Evolutionary conservation across 116 monocot species (phyloP).

Genomic region (Phalaenopsis hybrid): DNA sequence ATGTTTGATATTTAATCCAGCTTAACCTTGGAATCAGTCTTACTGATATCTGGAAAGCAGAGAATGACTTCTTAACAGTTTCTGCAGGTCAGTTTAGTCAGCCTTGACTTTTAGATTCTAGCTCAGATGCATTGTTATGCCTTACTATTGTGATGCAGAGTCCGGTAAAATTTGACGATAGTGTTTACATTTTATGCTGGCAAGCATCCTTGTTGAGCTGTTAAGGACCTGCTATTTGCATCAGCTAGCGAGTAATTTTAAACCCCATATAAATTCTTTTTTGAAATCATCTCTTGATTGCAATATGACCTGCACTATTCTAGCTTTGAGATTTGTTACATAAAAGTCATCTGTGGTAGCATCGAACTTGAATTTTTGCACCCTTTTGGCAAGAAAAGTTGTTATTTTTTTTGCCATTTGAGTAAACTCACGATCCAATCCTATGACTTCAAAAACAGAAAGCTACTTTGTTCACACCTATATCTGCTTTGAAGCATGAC

Average conservation of each 20-base stretch:
- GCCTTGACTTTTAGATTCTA: background rate
- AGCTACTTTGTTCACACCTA: background rate
- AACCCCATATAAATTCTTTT: too few species aligned
- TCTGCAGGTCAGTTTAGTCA: conserved; percentile 35
- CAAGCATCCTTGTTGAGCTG: too few species aligned
- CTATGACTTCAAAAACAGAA: background rate
- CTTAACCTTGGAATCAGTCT: conserved; percentile 42
- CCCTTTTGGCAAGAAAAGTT: background rate
- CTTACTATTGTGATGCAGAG: background rate
- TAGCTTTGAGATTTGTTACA: too few species aligned
- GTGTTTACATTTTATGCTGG: background rate
- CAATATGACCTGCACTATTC: too few species aligned
- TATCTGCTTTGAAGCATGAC: background rate
- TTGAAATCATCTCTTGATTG: too few species aligned
- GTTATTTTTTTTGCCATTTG: too few species aligned
- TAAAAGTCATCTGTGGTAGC: too few species aligned
- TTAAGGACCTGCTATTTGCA: too few species aligned
- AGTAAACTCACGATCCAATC: background rate
- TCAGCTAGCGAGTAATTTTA: too few species aligned
- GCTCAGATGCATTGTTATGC: background rate
- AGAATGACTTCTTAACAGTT: conserved; percentile 16
- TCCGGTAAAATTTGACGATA: background rate
- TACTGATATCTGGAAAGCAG: conserved; percentile 48
- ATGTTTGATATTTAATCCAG: conserved; percentile 45
- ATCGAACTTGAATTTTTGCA: too few species aligned